Conservation (phyloP, 2,329 filamentous ascomycete genomes). For the Fusarium haematococcum region DNA sequence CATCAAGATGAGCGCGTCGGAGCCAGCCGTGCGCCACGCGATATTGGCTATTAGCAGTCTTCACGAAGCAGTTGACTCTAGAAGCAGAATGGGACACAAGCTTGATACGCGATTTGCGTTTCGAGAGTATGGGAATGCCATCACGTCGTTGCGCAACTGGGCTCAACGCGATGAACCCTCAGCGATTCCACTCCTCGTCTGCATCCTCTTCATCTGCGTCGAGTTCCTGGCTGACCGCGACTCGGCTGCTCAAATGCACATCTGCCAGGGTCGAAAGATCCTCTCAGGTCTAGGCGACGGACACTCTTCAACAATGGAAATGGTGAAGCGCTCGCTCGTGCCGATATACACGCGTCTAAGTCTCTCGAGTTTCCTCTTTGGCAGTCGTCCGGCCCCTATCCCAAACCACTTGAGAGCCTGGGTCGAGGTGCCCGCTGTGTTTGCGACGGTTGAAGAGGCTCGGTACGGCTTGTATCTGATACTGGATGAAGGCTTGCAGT, state of each 20-base stretch:
- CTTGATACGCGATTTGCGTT: constrained; percentile 43
- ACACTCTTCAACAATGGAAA: constrained; percentile 48
- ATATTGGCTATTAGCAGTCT: constrained; percentile 62
- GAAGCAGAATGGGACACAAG: constrained; percentile 23
- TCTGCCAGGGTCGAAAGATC: constrained; percentile 57
- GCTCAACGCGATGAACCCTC: constrained; percentile 45
- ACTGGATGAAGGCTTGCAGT: constrained; percentile 55
- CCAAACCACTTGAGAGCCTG: constrained; percentile 50
- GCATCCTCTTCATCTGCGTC: constrained; percentile 64
- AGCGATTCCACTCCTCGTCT: constrained; percentile 56
- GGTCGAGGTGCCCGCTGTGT: constrained; percentile 48
- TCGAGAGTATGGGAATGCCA: constrained; percentile 61
- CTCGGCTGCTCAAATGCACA: constrained; percentile 57
- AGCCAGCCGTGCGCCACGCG: constrained; percentile 62
- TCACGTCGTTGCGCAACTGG: constrained; percentile 56
- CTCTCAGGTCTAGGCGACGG: constrained; percentile 49
- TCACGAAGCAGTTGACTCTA: constrained; percentile 52
- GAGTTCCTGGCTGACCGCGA: constrained; percentile 66
- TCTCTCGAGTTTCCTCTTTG: constrained; percentile 56
- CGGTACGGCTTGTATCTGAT: constrained; percentile 51
- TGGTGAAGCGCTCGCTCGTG: constrained; percentile 55
- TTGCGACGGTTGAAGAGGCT: constrained; percentile 50
- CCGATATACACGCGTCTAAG: constrained; percentile 59
- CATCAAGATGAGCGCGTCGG: constrained; percentile 57
- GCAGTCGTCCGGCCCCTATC: constrained; percentile 51